Conservation (phyloP, 2,329 filamentous ascomycete species). For the Aspergillus fumigatiaffinis region DNA sequence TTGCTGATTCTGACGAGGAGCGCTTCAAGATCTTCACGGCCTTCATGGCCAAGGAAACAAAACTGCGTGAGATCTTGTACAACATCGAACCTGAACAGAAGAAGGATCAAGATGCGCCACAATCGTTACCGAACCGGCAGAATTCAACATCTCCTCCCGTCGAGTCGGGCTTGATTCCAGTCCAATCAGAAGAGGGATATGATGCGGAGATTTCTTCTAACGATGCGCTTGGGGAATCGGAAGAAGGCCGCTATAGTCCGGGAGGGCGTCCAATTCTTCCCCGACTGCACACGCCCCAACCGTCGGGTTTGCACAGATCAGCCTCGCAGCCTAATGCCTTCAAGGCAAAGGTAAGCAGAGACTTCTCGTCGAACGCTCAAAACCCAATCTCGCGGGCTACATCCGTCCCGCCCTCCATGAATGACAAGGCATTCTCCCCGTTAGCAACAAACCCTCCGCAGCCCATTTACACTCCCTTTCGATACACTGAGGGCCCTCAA, state of each 20-base stretch:
- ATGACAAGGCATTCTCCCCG: conserved; percentile 21
- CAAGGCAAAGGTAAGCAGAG: conserved; percentile 1
- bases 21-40: conserved; percentile 52
- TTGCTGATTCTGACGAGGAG: conserved; percentile 46
- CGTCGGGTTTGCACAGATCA: conserved; percentile 21
- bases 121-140: conserved; percentile 8
- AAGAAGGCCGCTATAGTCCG: conserved; percentile 47
- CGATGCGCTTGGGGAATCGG: conserved; percentile 13
- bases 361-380: neutral
- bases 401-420: conserved; percentile 24
- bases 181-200: conserved; percentile 23
- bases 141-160: conserved; percentile 10
- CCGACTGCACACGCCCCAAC: conserved; percentile 18
- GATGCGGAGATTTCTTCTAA: neutral
- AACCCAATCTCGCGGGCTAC: conserved; percentile 16
- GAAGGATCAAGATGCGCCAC: conserved; percentile 11
- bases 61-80: conserved; percentile 46
- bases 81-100: conserved; percentile 44
- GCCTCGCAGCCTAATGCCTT: conserved; percentile 20
- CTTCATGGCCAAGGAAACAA: conserved; percentile 47
- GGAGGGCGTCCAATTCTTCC: conserved; percentile 49
- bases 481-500: conserved; percentile 42
- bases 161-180: conserved; percentile 33
- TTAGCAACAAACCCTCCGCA: conserved; percentile 36
- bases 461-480: conserved; percentile 44